Conservation (phyloP, 805 yeast species). For the Teunomyces aglyptinius region DNA sequence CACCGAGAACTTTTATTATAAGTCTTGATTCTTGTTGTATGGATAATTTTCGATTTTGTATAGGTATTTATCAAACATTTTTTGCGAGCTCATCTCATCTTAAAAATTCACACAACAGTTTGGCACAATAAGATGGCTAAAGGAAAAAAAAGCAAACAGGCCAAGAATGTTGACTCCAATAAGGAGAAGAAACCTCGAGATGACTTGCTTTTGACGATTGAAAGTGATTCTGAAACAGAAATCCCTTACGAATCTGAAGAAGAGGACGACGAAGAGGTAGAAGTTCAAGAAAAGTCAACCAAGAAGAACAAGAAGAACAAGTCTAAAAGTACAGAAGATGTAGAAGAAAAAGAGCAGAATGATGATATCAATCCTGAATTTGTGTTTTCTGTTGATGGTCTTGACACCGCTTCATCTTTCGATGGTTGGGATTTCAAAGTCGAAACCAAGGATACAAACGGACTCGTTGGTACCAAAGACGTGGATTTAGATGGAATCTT, state of each 20-base stretch:
- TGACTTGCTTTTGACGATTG: slow-evolving; percentile 75
- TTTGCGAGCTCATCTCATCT: slow-evolving; percentile 4
- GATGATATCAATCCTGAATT: slow-evolving; percentile 71
- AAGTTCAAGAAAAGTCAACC: slow-evolving; percentile 41
- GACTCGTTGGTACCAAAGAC: slow-evolving; percentile 37
- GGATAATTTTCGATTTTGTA: neutral
- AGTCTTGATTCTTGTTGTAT: neutral
- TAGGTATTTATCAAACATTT: slow-evolving; percentile 1
- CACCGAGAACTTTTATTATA: slow-evolving; percentile 25
- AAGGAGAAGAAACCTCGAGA: slow-evolving; percentile 15
- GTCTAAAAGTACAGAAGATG: slow-evolving; percentile 15
- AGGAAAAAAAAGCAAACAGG: slow-evolving; percentile 1
- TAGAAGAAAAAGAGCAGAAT: slow-evolving; percentile 37
- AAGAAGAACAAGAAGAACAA: slow-evolving; percentile 17
- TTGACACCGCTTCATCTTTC: slow-evolving; percentile 45
- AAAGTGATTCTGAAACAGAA: slow-evolving; percentile 64
- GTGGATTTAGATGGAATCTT: slow-evolving; percentile 89
- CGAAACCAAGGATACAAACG: slow-evolving; percentile 30
- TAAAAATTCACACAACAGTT: neutral
- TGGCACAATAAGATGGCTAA: slow-evolving; percentile 9
- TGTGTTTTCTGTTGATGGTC: slow-evolving; percentile 63
- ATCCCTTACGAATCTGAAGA: slow-evolving; percentile 20
- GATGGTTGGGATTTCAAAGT: slow-evolving; percentile 86
- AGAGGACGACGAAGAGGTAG: slow-evolving; percentile 38
- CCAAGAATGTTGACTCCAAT: neutral